phyloP scores from a whole-genome alignment of 2,329 filamentous ascomycete genomes.

The Aurifilum marmelostoma region DNA sequence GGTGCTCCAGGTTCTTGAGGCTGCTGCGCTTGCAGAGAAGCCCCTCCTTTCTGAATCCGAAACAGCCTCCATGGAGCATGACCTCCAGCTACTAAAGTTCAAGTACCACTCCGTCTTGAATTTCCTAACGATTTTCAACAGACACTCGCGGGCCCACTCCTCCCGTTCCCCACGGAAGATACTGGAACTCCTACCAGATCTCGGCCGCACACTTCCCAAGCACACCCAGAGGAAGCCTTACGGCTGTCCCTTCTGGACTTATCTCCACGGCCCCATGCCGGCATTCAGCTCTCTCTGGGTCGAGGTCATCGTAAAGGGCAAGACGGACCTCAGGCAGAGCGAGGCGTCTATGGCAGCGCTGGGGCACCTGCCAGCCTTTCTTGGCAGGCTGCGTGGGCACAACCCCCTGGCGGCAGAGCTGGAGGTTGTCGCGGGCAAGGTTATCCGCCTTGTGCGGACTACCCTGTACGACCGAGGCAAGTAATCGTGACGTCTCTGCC shows the following conservation, averaged over 20 bases:
- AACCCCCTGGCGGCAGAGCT: constrained; percentile 12
- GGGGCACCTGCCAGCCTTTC: constrained; percentile 1
- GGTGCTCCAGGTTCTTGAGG: constrained; percentile 19
- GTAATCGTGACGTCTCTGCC: neutral
- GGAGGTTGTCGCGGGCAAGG: neutral
- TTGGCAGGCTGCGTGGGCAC: neutral
- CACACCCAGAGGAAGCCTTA: neutral
- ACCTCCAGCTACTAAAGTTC: constrained; percentile 6
- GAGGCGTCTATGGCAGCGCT: constrained; percentile 8
- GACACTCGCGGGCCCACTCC: neutral
- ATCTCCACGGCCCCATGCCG: neutral
- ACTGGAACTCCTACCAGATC: neutral
- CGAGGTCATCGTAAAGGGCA: constrained; percentile 5
- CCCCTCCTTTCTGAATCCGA: constrained; percentile 1
- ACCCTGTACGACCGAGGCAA: neutral
- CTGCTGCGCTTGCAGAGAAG: constrained; percentile 18
- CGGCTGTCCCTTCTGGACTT: constrained; percentile 13
- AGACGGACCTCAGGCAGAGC: neutral
- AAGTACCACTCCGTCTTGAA: constrained; percentile 8
- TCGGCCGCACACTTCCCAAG: neutral
- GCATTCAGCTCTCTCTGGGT: constrained; percentile 16
- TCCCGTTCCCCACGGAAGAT: neutral
- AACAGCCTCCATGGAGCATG: constrained; percentile 7
- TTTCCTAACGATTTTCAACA: neutral
- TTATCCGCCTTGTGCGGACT: neutral